Evolutionary conservation across 2,329 filamentous ascomycete genomes (phyloP).

Genomic region (Penicillium sp.): DNA sequence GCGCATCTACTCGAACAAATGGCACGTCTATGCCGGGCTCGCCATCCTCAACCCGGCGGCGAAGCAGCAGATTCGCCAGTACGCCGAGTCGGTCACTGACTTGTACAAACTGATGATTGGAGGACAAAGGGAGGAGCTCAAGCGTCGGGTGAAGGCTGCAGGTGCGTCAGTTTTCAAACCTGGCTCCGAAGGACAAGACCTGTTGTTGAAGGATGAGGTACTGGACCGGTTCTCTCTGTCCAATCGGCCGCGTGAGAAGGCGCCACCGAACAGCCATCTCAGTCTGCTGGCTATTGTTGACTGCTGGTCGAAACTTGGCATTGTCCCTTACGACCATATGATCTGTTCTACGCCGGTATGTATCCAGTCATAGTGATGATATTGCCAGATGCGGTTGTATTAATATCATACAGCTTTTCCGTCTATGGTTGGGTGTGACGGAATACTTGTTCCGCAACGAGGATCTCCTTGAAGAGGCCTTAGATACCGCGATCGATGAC

Average conservation of each 20-base stretch:
- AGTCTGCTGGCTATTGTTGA: conserved; percentile 95
- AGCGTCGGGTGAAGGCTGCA: conserved; percentile 72
- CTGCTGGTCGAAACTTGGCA: conserved; percentile 91
- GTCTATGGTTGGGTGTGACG: conserved; percentile 93
- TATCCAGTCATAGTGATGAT: conserved; percentile 13
- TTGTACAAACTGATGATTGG: conserved; percentile 96
- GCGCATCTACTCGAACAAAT: conserved; percentile 97
- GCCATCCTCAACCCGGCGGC: conserved; percentile 95
- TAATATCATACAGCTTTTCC: conserved; percentile 63
- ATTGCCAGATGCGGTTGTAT: background rate
- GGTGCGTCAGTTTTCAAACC: conserved; percentile 67
- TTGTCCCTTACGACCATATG: conserved; percentile 98
- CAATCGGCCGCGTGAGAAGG: conserved; percentile 61
- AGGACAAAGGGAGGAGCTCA: conserved; percentile 72
- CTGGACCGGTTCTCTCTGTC: conserved; percentile 87
- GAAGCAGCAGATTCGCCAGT: conserved; percentile 88
- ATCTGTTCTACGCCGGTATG: conserved; percentile 88
- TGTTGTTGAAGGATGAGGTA: conserved; percentile 75
- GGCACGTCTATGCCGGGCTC: conserved; percentile 97
- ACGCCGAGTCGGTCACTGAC: conserved; percentile 86
- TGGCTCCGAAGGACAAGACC: conserved; percentile 54
- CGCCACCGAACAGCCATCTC: conserved; percentile 84
- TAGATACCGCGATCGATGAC: conserved; percentile 83
- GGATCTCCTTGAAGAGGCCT: conserved; percentile 75
- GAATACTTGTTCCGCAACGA: conserved; percentile 90